Conservation (phyloP, 805 yeast species). For the Torulaspora gathmanii region DNA sequence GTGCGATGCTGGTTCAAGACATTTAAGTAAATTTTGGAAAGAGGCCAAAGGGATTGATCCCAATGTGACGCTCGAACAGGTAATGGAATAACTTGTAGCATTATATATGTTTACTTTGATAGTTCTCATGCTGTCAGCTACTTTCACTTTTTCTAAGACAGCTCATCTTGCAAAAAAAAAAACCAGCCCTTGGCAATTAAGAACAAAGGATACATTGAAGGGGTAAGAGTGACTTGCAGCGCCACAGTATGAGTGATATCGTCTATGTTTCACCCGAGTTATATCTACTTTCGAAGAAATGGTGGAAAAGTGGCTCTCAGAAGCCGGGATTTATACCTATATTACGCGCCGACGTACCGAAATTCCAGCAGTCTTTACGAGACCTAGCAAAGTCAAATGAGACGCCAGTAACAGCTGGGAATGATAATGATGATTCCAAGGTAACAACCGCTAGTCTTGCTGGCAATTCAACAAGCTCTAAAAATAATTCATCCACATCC, state of each 20-base stretch:
- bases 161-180: no score
- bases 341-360: constrained; percentile 23
- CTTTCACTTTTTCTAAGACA: not conserved
- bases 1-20: constrained; percentile 90
- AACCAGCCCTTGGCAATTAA: not conserved
- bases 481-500: not conserved
- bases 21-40: constrained; percentile 89
- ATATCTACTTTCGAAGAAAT: constrained; percentile 18
- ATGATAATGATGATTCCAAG: not conserved
- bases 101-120: not conserved
- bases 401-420: not conserved
- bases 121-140: not conserved
- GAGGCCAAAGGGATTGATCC: constrained; percentile 43
- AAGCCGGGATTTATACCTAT: constrained; percentile 29
- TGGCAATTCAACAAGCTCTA: not conserved
- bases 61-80: constrained; percentile 36
- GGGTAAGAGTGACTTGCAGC: not conserved
- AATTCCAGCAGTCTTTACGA: constrained; percentile 16
- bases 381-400: not conserved
- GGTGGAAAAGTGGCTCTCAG: constrained; percentile 24
- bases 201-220: constrained; percentile 1
- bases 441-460: not conserved
- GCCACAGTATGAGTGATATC: constrained; percentile 20
- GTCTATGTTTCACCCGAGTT: constrained; percentile 29
- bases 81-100: constrained; percentile 17